Conservation (phyloP, 495 filamentous ascomycete species). For the Recurvomyces mirabilis region DNA sequence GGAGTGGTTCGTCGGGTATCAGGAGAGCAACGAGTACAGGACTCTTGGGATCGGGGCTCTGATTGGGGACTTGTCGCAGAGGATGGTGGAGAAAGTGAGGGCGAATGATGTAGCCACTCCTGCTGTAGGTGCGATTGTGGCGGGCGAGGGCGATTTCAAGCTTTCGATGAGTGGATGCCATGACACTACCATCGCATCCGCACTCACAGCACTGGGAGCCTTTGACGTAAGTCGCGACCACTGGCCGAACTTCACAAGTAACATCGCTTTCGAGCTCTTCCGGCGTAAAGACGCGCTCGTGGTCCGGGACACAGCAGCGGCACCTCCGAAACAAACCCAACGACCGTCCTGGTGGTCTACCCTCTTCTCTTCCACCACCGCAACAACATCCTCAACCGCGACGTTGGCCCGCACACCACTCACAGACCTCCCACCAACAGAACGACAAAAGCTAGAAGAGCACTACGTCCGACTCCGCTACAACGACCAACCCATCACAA, state of each 20-base stretch:
- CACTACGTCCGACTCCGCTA: conserved; percentile 94
- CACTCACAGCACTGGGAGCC: conserved; percentile 68
- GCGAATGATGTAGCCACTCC: conserved; percentile 36
- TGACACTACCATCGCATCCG: conserved; percentile 79
- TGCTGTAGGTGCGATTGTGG: neutral
- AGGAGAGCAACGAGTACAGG: conserved; percentile 74
- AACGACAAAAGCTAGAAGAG: conserved; percentile 46
- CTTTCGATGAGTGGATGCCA: conserved; percentile 79
- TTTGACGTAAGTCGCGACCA: conserved; percentile 38
- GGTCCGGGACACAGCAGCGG: conserved; percentile 13
- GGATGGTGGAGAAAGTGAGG: conserved; percentile 49
- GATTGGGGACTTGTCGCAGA: conserved; percentile 69
- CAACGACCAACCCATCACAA: conserved; percentile 68
- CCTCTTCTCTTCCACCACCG: conserved; percentile 31
- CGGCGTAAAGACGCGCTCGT: conserved; percentile 11
- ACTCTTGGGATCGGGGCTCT: conserved; percentile 74
- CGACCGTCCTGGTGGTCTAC: conserved; percentile 35
- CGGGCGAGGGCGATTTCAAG: conserved; percentile 48
- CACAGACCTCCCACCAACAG: conserved; percentile 36
- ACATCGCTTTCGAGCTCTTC: conserved; percentile 86
- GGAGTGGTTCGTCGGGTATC: conserved; percentile 88
- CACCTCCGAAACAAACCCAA: neutral
- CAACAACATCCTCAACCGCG: neutral
- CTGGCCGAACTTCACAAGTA: conserved; percentile 90
- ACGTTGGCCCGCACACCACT: conserved; percentile 38